Evolutionary conservation across 2,329 filamentous ascomycete species (phyloP), one percentile per base, ranked within the genome.

Genomic region (Metarhizium album): DNA sequence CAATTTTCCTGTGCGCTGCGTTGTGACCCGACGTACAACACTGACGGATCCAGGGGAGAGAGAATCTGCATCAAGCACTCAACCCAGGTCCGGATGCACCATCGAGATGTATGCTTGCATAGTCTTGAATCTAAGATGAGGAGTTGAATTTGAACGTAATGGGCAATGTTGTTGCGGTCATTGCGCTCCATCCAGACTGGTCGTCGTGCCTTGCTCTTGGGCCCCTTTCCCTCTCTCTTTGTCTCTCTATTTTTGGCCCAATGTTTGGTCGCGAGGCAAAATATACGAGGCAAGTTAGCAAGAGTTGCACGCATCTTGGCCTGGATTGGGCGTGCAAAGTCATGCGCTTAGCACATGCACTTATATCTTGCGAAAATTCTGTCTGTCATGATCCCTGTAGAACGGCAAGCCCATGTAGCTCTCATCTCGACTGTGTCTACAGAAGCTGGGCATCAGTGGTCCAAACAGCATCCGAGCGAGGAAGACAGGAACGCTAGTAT

Each of bases 401-500:
- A 13, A 24, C 11, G 40, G 40, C 20, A 23, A 24, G 40, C 5
- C 40, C 40, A 43, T 43, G 22, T 24, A 43, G 20, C 20, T 8
- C 20, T 24, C 3, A 16, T n/a, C 16, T 43, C 40, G 7, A 22
- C 22, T 37, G n/a, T n/a, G 37, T 11, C 38, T 47, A 16, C 35
- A 22, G 40, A 38, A 45, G 38, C 49, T 47, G 49, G 45, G 38
- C 48, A 50, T 18, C 29, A 24, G 42, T n/a, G 23, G 42, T 31
- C 20, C n/a, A 45, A 46, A 31, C 22, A 27, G 31, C 38, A 46
- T 48, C n/a, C 40, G 37, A 24, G 37, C 24, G 5, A 27, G 23
- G 22, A 29, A 9, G 20, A 24, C 7, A 27, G 3, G 14, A 40
- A 31, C 24, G 24, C 40, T n/a, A 14, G 18, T 20, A 48, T 52